These are phyloP conservation scores for Leccinum longicurvipes DNA, from an alignment of 768 basidiomycete species.

Conservation along the genomic window DNA sequence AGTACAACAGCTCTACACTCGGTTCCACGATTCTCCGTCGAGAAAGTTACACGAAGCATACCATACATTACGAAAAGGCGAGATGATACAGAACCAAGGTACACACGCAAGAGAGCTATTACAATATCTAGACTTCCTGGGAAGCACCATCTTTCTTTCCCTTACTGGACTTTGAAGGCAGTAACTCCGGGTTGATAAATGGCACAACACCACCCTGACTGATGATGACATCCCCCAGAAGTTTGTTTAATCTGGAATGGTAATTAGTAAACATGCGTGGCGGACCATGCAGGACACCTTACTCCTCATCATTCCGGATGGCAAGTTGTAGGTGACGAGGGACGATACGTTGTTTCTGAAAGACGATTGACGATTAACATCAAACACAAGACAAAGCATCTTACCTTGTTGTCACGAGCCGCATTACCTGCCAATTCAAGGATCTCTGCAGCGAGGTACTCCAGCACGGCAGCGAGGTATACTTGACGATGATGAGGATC, in stretches of 20 bases:
- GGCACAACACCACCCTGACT: slow-evolving; percentile 77
- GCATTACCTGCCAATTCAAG: slow-evolving; percentile 81
- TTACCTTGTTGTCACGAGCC: slow-evolving; percentile 68
- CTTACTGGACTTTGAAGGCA: slow-evolving; percentile 44
- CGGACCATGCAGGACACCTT: slow-evolving; percentile 15
- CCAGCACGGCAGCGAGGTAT: slow-evolving; percentile 81
- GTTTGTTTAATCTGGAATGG: slow-evolving; percentile 46
- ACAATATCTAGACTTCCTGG: slow-evolving; percentile 43
- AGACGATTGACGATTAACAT: not conserved
- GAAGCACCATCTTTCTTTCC: slow-evolving; percentile 49
- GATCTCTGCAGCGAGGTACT: slow-evolving; percentile 85
- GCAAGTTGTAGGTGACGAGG: slow-evolving; percentile 76
- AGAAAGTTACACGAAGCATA: slow-evolving; percentile 26
- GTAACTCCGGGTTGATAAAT: slow-evolving; percentile 50
- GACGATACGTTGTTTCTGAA: slow-evolving; percentile 68
- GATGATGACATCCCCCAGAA: slow-evolving; percentile 63
- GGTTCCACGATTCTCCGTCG: not conserved
- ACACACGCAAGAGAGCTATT: slow-evolving; percentile 2
- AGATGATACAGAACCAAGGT: slow-evolving; percentile 20
- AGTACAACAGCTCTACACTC: too few species aligned
- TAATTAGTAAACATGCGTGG: not conserved
- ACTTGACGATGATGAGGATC: slow-evolving; percentile 39
- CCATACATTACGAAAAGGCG: slow-evolving; percentile 29
- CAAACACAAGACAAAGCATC: not conserved
- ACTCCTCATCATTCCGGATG: slow-evolving; percentile 76